Conservation (phyloP, 2,329 filamentous ascomycete species). For the Colletotrichum phormii region DNA sequence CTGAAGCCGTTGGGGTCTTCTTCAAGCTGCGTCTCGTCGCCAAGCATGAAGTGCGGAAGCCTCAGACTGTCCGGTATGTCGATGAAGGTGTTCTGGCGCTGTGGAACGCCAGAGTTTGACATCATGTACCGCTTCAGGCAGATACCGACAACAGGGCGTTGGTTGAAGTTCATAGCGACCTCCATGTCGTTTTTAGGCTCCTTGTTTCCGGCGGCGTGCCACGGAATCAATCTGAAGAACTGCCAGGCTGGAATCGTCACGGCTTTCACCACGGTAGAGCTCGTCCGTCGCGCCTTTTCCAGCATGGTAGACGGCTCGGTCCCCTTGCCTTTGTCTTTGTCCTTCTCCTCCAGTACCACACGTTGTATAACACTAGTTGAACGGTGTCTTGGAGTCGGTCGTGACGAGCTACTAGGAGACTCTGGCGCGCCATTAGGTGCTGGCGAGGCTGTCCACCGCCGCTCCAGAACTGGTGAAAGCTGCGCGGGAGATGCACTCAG, state of each 20-base stretch:
- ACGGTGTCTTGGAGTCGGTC: slow-evolving; percentile 54
- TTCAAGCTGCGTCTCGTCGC: slow-evolving; percentile 76
- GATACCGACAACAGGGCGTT: slow-evolving; percentile 88
- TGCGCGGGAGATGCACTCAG: slow-evolving; percentile 48
- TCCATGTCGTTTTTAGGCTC: slow-evolving; percentile 77
- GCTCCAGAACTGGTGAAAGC: slow-evolving; percentile 42
- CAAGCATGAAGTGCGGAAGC: slow-evolving; percentile 87
- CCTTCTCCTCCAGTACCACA: slow-evolving; percentile 64
- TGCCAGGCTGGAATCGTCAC: slow-evolving; percentile 98
- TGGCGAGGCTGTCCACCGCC: slow-evolving; percentile 19
- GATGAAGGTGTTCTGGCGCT: slow-evolving; percentile 82
- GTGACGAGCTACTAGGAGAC: slow-evolving; percentile 46
- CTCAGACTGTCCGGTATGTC: slow-evolving; percentile 88
- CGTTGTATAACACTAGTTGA: slow-evolving; percentile 73
- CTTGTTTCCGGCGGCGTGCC: slow-evolving; percentile 76
- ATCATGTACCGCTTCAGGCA: slow-evolving; percentile 92
- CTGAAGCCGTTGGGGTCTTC: slow-evolving; percentile 72
- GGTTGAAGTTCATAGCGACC: slow-evolving; percentile 88
- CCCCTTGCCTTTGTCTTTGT: slow-evolving; percentile 56
- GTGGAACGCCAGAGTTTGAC: slow-evolving; percentile 74
- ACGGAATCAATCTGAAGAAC: slow-evolving; percentile 94
- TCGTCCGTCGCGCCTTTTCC: slow-evolving; percentile 57
- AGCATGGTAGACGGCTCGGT: slow-evolving; percentile 55
- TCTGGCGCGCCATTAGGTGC: slow-evolving; percentile 23
- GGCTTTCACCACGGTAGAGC: slow-evolving; percentile 74